A percentile compares a stretch with the other conserved stretches of the same genome.
Evolutionary conservation across 257 asterid species (phyloP).

Genomic region (Nicotiana benthamiana): DNA sequence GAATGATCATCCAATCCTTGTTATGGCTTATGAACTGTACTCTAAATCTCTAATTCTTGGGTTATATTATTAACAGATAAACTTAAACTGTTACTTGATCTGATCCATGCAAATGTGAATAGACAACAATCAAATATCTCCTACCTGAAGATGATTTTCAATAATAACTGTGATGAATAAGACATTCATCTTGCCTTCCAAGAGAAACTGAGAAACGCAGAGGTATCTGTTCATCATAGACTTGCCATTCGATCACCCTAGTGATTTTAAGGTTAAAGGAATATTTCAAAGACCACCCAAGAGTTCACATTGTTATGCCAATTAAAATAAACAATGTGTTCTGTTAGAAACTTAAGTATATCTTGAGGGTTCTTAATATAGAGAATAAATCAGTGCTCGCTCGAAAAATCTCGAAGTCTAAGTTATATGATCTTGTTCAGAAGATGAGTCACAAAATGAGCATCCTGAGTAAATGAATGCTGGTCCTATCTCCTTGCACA

Average conservation of each 20-base stretch:
- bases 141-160: not conserved
- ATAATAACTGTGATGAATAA: not conserved
- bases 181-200: not conserved
- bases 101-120: not conserved
- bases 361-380: not conserved
- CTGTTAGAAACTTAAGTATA: not conserved
- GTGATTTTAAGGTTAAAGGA: not conserved
- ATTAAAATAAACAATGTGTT: not conserved
- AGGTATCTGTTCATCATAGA: not conserved
- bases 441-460: not conserved
- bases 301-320: not conserved
- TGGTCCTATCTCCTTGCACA: not conserved
- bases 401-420: not conserved
- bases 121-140: not conserved
- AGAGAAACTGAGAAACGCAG: not conserved
- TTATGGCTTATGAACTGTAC: not conserved
- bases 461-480: no score
- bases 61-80: not conserved
- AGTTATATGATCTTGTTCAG: not conserved
- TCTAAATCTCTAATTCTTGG: not conserved
- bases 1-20: not conserved
- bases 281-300: not conserved
- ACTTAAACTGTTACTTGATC: not conserved
- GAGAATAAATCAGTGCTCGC: not conserved
- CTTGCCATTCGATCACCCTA: not conserved